phyloP scores from a whole-genome alignment of 1,139 yeast genomes.

The Arxiozyma bovina region DNA sequence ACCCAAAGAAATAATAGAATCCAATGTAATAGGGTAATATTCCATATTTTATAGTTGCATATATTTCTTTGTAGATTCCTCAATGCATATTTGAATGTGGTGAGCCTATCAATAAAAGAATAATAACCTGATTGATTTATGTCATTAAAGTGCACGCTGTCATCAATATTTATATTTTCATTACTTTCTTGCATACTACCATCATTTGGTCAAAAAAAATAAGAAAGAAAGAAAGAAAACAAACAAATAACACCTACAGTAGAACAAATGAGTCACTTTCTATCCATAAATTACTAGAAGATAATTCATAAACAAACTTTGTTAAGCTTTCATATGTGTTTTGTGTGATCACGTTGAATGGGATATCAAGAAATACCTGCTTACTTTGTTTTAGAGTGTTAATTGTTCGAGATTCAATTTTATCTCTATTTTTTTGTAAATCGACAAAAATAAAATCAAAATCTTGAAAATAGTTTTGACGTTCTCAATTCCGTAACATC shows the following conservation, averaged over 20 bases:
- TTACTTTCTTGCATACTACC: background rate
- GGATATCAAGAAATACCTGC: too few relatives aligned
- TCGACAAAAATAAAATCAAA: background rate
- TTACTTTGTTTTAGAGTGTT: background rate
- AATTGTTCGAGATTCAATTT: background rate
- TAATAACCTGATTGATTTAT: background rate
- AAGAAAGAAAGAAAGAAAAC: too few relatives aligned
- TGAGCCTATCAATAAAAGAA: background rate
- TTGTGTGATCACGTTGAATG: background rate
- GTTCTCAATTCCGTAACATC: background rate
- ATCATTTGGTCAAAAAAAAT: too few relatives aligned
- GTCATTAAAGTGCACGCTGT: background rate
- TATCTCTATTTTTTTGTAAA: too few relatives aligned
- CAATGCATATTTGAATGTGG: background rate
- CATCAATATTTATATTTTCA: background rate
- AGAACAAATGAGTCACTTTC: too few relatives aligned
- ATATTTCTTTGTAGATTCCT: background rate
- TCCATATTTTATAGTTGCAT: conserved; percentile 4
- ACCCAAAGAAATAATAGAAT: conserved; percentile 43
- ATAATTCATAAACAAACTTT: background rate
- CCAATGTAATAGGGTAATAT: conserved; percentile 47
- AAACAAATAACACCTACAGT: too few relatives aligned
- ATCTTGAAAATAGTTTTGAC: background rate
- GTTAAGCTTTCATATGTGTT: background rate
- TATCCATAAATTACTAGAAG: too few relatives aligned